Base-by-base conservation (phyloP, 495 filamentous ascomycete genomes). In the Neurospora hispaniola region DNA sequence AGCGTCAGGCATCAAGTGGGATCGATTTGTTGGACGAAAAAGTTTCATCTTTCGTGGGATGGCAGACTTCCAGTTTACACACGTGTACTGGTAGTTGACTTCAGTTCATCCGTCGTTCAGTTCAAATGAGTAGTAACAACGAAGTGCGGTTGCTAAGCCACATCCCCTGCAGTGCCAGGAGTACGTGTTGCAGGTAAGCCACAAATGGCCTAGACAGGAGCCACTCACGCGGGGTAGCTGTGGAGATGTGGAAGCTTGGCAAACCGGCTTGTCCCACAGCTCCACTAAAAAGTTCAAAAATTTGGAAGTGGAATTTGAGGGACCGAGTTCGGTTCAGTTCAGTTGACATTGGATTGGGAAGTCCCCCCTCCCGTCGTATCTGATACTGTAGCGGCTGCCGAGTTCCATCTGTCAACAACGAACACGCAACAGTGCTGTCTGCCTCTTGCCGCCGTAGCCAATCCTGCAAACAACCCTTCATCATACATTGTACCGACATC, bases 271-370 rank as follows among this genome's bases (percentile, higher is more conserved):
- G n/a, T 38, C 35, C 35, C 35, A 38, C 35, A 38, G 41, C 75
- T 69, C 78, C 78, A 78, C 78, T 71, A 73, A 79, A 78, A 79
- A 79, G 75, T 75, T 77, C 20, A 73, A 74, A 74, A 75, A 72
- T 73, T 73, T 35, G 71, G 38, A 66, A 18, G 48, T 14, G 23
- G 48, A 27, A 59, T 54, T n/a, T 44, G 42, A 31, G n/a, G 44
- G n/a, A 20, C 8, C 27, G 27, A 31, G 27, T 31, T 31, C 27
- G 27, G 27, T 23, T 23, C 23, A 23, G 27, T 31, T 31, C 27
- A 31, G 27, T 31, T 31, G 44, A 23, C 44, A 54, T 54, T 59
- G 23, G 12, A 62, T 62, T 31, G 54, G 35, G 35, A 38, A 38
- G 35, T 38, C 27, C 27, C 27, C 27, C 2, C 27, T 31, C 35